Conservation (phyloP, 805 yeast genomes). For the Wickerhamia fluorescens region DNA sequence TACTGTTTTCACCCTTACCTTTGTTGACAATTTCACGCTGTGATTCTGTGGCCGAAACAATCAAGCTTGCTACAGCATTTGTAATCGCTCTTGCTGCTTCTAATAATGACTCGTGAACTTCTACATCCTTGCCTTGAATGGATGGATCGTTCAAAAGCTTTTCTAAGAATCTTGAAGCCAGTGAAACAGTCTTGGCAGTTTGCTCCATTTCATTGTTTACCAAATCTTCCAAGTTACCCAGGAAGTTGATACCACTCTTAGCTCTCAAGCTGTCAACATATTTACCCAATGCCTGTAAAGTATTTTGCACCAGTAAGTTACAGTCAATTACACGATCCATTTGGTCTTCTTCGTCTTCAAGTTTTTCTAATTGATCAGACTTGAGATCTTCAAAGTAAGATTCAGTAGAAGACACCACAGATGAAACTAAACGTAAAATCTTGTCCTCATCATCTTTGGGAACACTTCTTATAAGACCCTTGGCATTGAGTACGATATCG, state of each 20-base stretch:
- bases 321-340: slow-evolving; percentile 72
- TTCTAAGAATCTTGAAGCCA: slow-evolving; percentile 56
- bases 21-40: slow-evolving; percentile 74
- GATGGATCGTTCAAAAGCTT: slow-evolving; percentile 47
- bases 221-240: slow-evolving; percentile 56
- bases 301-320: slow-evolving; percentile 67
- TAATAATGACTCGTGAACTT: slow-evolving; percentile 69
- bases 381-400: slow-evolving; percentile 53
- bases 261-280: slow-evolving; percentile 49
- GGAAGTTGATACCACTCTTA: slow-evolving; percentile 20
- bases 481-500: slow-evolving; percentile 59
- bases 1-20: slow-evolving; percentile 58
- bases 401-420: slow-evolving; percentile 53
- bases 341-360: slow-evolving; percentile 53
- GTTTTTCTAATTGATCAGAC: slow-evolving; percentile 43
- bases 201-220: slow-evolving; percentile 69
- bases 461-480: slow-evolving; percentile 58
- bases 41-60: slow-evolving; percentile 70
- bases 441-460: slow-evolving; percentile 49
- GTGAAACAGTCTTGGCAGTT: slow-evolving; percentile 63
- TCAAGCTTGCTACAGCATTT: slow-evolving; percentile 64
- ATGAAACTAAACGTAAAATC: slow-evolving; percentile 40
- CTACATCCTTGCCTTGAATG: slow-evolving; percentile 49
- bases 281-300: slow-evolving; percentile 50
- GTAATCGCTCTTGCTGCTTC: slow-evolving; percentile 77